phyloP scores from a whole-genome alignment of 805 yeast genomes.

The Zygosaccharomyces siamensis region DNA sequence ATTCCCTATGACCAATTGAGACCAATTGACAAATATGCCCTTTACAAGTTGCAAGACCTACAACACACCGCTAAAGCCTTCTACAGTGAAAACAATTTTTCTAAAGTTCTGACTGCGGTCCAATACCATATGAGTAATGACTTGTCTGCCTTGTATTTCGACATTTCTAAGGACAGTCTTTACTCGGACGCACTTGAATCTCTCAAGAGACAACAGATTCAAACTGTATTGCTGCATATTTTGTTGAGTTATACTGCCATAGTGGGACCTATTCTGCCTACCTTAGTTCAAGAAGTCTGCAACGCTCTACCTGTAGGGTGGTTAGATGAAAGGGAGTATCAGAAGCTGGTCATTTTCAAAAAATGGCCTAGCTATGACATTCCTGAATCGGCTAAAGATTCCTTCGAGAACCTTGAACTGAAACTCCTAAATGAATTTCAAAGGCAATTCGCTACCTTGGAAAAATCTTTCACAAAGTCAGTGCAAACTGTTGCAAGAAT shows the following conservation, averaged over 20 bases:
- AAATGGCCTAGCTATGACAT: conserved; percentile 11
- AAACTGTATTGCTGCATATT: conserved; percentile 60
- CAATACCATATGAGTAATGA: conserved; percentile 69
- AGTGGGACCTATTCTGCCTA: conserved; percentile 77
- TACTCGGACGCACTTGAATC: conserved; percentile 61
- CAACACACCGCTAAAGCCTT: conserved; percentile 39
- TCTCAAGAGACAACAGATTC: conserved; percentile 39
- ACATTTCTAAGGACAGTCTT: conserved; percentile 75
- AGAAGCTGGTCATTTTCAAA: background rate
- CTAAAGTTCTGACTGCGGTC: conserved; percentile 61
- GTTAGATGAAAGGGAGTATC: conserved; percentile 8
- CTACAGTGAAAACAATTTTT: conserved; percentile 59
- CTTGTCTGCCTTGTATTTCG: conserved; percentile 81
- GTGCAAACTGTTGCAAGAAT: conserved; percentile 31
- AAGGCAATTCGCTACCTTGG: conserved; percentile 16
- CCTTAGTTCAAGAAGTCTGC: conserved; percentile 88
- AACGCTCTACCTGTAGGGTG: conserved; percentile 42
- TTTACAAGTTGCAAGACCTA: conserved; percentile 50
- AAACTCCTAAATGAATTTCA: conserved; percentile 20
- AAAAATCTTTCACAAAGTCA: conserved; percentile 25
- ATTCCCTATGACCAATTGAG: conserved; percentile 41
- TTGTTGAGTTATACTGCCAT: conserved; percentile 59
- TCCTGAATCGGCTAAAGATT: background rate
- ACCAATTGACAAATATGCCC: conserved; percentile 56
- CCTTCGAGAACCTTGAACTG: conserved; percentile 21